Base-by-base conservation (phyloP, 345 rosid species). In the Euclidium syriacum region DNA sequence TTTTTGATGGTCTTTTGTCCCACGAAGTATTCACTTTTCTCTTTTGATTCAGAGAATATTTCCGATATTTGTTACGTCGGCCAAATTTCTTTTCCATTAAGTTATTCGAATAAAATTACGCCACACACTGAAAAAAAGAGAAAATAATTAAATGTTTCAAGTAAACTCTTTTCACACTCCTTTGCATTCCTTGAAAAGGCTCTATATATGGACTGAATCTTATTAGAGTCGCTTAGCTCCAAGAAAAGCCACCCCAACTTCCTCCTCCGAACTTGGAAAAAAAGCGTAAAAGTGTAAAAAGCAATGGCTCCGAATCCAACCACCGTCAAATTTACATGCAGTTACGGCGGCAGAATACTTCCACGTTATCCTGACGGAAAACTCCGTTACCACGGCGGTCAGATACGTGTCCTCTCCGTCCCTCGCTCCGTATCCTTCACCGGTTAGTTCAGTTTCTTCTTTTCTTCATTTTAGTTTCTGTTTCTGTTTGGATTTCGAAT, bases 381-480 rank as follows among this genome's bases (percentile, higher is more conserved):
- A 38, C 98, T 89, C 80, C 95, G 96, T 71, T 92, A 89, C 56
- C 62, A 72, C 10, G 98, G 96, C 16, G 98, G 98, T 10, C 76
- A 85, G 14, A 89, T 95, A 58, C 96, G 96, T 51, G 88, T 92
- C 77, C 85, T 92, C 61, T 79, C 95, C 53, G 94, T 87, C 33
- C 48, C 70, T 56, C 95, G 95, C 49, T 82, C 88, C 74, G 54
- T 85, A 32, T 72, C 95, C 19, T 89, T 85, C 34, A 15, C 80
- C 2, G 94, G 98, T 92, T 3, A 78, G 82, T 80, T 9, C 34
- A 17, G 6, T 11, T 36, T n/a, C 16, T 54, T 29, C 1, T 7
- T 15, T 51, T 19, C 6, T 10, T 9, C 3, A 4, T 0, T 59
- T 11, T 35, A 20, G 1, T 3, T 19, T 22, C 6, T 14, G 4